Percentiles rank a stretch among this genome's conserved stretches.
These are phyloP conservation scores for Heterobasidion annosum DNA, from an alignment of 1,284 basidiomycete species.

Conservation along the genomic window DNA sequence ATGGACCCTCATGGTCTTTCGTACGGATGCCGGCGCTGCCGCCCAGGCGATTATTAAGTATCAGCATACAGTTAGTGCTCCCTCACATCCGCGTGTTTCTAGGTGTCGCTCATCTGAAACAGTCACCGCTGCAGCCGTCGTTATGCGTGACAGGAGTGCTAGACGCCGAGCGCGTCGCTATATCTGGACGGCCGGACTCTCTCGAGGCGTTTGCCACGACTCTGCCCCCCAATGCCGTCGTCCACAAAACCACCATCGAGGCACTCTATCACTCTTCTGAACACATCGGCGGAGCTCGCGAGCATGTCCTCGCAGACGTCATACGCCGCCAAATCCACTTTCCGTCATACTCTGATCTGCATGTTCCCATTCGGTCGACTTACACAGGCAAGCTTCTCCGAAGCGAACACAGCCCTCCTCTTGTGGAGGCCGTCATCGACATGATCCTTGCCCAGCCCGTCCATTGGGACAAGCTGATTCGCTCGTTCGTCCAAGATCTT, in stretches of 20 bases:
- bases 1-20: slow-evolving; percentile 46
- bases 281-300: slow-evolving; percentile 23
- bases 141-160: slow-evolving; percentile 45
- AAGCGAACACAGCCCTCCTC: slow-evolving; percentile 16
- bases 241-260: slow-evolving; percentile 33
- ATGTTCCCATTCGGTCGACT: slow-evolving; percentile 38
- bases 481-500: slow-evolving; percentile 17
- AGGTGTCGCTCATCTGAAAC: slow-evolving; percentile 15
- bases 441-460: slow-evolving; percentile 49
- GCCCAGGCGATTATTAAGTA: slow-evolving; percentile 24
- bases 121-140: slow-evolving; percentile 13
- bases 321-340: slow-evolving; percentile 35
- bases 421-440: slow-evolving; percentile 42
- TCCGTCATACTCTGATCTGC: slow-evolving; percentile 35
- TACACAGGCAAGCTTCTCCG: slow-evolving; percentile 31
- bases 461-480: slow-evolving; percentile 39
- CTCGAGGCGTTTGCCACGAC: slow-evolving; percentile 31
- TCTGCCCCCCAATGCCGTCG: slow-evolving; percentile 21
- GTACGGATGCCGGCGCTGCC: slow-evolving; percentile 23
- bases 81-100: background rate
- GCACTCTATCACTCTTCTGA: slow-evolving; percentile 45
- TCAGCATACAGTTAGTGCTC: background rate
- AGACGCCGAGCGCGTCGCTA: slow-evolving; percentile 36
- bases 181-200: slow-evolving; percentile 48
- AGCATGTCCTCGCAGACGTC: slow-evolving; percentile 36